Conservation (phyloP, 2,329 filamentous ascomycete genomes). For the Bipolaris bicolor region DNA sequence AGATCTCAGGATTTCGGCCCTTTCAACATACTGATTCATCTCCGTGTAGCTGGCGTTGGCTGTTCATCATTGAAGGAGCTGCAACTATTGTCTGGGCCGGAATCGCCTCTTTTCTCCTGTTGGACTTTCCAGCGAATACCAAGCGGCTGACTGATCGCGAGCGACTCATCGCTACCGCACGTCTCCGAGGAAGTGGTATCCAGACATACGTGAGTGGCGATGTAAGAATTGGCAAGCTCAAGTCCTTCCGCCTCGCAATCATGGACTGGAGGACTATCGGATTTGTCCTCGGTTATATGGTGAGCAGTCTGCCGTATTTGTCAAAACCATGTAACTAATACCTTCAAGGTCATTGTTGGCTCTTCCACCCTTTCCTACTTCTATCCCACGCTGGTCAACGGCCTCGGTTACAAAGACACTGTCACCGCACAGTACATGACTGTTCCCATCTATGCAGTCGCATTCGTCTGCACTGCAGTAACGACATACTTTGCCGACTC, state of each 20-base stretch:
- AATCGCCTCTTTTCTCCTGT: conserved; percentile 54
- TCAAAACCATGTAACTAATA: conserved; percentile 17
- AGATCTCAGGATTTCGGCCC: neutral
- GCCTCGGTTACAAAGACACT: conserved; percentile 56
- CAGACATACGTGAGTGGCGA: conserved; percentile 41
- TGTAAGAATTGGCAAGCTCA: conserved; percentile 44
- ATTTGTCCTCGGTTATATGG: conserved; percentile 59
- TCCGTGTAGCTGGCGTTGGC: conserved; percentile 56
- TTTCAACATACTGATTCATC: no score
- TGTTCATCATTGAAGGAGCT: conserved; percentile 50
- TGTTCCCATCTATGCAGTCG: conserved; percentile 61
- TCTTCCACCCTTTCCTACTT: conserved; percentile 61
- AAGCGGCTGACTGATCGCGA: conserved; percentile 52
- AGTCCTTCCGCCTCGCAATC: conserved; percentile 51
- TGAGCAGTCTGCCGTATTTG: conserved; percentile 32
- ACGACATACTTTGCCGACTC: conserved; percentile 58
- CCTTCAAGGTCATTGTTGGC: conserved; percentile 51
- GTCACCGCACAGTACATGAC: conserved; percentile 59
- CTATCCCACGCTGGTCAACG: conserved; percentile 60
- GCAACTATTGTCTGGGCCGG: conserved; percentile 56
- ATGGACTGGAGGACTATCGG: conserved; percentile 56
- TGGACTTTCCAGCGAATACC: conserved; percentile 58
- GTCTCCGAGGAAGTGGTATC: conserved; percentile 54
- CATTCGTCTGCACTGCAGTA: conserved; percentile 57
- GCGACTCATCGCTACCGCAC: conserved; percentile 52